phyloP scores from a whole-genome alignment of 2,329 filamentous ascomycete species.

The Aquanectria penicillioides region DNA sequence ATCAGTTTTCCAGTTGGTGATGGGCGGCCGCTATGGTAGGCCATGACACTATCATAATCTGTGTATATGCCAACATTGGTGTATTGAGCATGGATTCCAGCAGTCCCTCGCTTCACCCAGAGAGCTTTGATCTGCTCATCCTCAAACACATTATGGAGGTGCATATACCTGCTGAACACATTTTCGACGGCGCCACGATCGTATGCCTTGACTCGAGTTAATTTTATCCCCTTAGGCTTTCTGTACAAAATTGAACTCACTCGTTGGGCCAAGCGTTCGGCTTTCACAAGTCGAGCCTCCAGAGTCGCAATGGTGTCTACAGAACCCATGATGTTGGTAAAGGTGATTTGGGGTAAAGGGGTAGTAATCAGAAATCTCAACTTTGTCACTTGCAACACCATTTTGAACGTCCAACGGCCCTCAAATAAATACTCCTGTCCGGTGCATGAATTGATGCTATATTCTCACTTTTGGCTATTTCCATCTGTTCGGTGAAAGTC shows the following conservation, averaged over 20 bases:
- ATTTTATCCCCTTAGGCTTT: neutral
- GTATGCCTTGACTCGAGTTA: neutral
- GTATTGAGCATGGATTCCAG: constrained; percentile 5
- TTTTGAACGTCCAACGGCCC: too few species aligned
- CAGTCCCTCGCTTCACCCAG: constrained; percentile 6
- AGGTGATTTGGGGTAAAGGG: neutral
- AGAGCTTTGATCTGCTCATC: constrained; percentile 13
- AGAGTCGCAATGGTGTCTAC: neutral
- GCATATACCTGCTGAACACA: constrained; percentile 13
- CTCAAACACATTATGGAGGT: constrained; percentile 8
- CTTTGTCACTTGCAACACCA: too few species aligned
- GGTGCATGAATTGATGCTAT: too few species aligned
- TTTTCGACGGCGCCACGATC: constrained; percentile 13
- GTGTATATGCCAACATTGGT: constrained; percentile 13
- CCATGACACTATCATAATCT: constrained; percentile 15
- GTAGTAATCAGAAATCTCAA: too few species aligned
- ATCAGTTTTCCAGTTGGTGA: constrained; percentile 8
- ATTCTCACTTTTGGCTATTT: too few species aligned
- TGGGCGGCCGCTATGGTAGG: constrained; percentile 6
- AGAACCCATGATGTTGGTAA: neutral
- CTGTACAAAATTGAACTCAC: neutral
- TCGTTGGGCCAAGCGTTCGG: neutral
- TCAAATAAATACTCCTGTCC: too few species aligned
- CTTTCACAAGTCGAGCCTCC: neutral
- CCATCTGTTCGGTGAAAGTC: too few species aligned